Evolutionary conservation across 2,329 filamentous ascomycete genomes (phyloP), one percentile per base, ranked within the genome.

Genomic region (Alternaria dauci): DNA sequence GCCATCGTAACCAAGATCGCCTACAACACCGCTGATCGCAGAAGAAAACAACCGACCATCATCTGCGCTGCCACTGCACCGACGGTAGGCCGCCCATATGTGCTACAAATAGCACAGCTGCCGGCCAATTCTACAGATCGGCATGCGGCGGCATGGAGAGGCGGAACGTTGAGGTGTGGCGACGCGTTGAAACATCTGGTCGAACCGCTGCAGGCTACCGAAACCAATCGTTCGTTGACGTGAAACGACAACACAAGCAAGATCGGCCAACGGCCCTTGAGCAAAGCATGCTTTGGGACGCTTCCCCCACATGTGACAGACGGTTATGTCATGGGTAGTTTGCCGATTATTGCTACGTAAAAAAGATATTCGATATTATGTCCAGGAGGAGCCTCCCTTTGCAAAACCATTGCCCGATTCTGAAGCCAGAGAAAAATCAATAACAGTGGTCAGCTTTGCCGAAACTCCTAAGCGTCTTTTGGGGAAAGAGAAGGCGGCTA

Each of bases 171-270:
- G 61, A 62, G 58, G 62, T 58, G 61, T 59, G 63, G 66, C 43
- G 53, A 68, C 34, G 41, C 55, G 59, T 69, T 67, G 66, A 76
- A 73, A 74, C 66, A 58, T 68, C 64, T 50, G 58, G 57, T 61
- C 64, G 52, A 68, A 67, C 66, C 59, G 62, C 63, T 67, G 70
- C 66, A 68, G 61, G 63, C 50, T 63, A 46, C 62, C 70, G 71
- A 75, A 71, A 75, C 66, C 71, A 67, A 71, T 55, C 58, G 46
- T 57, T 59, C 32, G 47, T 57, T 52, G 62, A 55, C 46, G 57
- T 69, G 70, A 74, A 72, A 71, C 68, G 63, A 62, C 63, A 52
- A 70, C 55, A 58, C 55, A 62, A 63, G 67, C 62, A 20, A 44
- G 26, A 55, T 52, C 51, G 65, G 63, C 71, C 68, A 73, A 74